A percentile compares a stretch with the other conserved stretches of the same genome.
These are phyloP conservation scores for Streptanthus diversifolius DNA, from an alignment of 345 rosid genomes.

Conservation along the genomic window DNA sequence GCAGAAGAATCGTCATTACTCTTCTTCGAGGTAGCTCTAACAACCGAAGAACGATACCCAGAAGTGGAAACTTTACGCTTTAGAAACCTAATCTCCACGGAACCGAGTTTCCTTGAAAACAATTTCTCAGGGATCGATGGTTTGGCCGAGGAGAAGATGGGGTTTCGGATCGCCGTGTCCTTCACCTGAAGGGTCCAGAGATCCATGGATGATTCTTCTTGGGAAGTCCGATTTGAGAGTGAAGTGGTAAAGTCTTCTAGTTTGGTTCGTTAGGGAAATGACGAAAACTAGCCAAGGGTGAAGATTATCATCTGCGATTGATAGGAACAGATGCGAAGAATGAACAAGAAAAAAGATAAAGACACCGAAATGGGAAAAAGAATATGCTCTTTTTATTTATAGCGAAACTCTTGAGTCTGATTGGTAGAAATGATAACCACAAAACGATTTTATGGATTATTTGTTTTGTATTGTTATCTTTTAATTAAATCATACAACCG, in stretches of 20 bases:
- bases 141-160: conserved; percentile 15
- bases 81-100: conserved; percentile 43
- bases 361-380: not conserved
- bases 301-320: conserved; percentile 31
- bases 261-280: conserved; percentile 15
- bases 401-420: not conserved
- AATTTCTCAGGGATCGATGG: conserved; percentile 14
- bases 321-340: conserved; percentile 9
- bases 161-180: conserved; percentile 31
- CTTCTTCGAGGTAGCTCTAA: conserved; percentile 61
- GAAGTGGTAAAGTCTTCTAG: not conserved
- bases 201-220: conserved; percentile 17
- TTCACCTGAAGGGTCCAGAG: conserved; percentile 27
- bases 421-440: not conserved
- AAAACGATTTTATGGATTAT: not conserved
- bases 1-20: conserved; percentile 44
- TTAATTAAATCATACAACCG: not conserved
- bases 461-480: not conserved
- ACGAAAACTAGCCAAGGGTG: too few species aligned
- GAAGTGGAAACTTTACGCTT: conserved; percentile 35
- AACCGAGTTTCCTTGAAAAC: not conserved
- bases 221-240: conserved; percentile 3
- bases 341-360: not conserved
- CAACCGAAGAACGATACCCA: conserved; percentile 36
- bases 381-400: conserved; percentile 20